Base-by-base conservation (phyloP, 164 flowering plant genomes). In the Buxus sempervirens region DNA sequence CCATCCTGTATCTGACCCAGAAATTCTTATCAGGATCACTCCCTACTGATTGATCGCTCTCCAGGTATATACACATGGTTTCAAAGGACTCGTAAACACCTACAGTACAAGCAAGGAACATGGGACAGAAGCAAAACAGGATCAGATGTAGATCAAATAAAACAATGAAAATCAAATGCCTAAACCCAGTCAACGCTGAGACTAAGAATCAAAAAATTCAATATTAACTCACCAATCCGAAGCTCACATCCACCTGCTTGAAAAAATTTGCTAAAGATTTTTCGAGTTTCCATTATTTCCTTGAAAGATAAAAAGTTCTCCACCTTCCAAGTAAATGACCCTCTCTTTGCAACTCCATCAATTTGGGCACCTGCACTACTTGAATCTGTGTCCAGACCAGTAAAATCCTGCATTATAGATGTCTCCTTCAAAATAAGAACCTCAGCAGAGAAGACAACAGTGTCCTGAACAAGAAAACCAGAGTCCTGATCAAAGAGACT, bases 221-320 rank as follows among this genome's bases (percentile, higher is more conserved):
- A 68, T 48, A 48, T 58, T 58, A 36, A 78, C 93, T 65, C 66
- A 95, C 99, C 99, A 82, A 95, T 90, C 28, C 99, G 92, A 72
- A 95, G 96, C 83, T 95, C 99, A 82, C 98, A 95, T 72, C 97
- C 97, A 65, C 98, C 99, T 74, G 96, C 93, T 81, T 92, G 93
- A 82, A 95, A 95, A 78, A 88, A 95, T 72, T 90, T 95, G 85
- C 99, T 95, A 76, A 95, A 95, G 56, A 95, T 92, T 76, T 95
- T 95, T 53, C 99, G 82, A 18, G 95, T 89, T 78, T 92, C 99
- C 97, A 95, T 90, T 76, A 95, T 92, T 72, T 95, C 99, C 78
- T 95, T 95, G 71, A 95, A 95, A 58, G 97, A 84, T 72, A 90
- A 69, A 80, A 95, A 95, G 70, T 95, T 95, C 82, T 95, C 99